These are phyloP conservation scores for Mycena rosella DNA, from an alignment of 768 basidiomycete species.

Conservation along the genomic window DNA sequence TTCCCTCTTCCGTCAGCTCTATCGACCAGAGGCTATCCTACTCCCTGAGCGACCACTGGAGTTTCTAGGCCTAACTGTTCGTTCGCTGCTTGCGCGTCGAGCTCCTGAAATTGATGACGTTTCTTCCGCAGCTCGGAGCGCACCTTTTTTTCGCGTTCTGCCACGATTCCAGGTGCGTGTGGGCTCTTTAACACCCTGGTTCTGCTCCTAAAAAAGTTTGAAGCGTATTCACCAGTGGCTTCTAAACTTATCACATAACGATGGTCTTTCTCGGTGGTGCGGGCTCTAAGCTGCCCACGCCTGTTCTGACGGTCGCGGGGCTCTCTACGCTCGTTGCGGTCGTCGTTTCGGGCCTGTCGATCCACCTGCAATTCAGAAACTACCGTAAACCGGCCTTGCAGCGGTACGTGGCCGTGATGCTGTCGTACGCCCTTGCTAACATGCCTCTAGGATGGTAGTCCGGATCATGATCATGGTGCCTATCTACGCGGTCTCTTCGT, in stretches of 20 bases:
- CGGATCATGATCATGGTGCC: conserved; percentile 99
- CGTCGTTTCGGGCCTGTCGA: conserved; percentile 77
- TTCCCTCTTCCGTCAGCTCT: too few relatives aligned
- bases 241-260: background rate
- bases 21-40: too few relatives aligned
- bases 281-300: conserved; percentile 69
- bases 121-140: conserved; percentile 27
- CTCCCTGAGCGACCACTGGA: too few relatives aligned
- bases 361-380: conserved; percentile 86
- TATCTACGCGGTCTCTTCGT: conserved; percentile 89
- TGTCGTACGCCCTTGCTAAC: conserved; percentile 13
- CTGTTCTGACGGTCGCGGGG: conserved; percentile 73
- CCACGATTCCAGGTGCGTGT: background rate
- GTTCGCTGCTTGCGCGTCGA: background rate
- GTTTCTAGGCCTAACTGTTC: background rate
- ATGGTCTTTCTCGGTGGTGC: conserved; percentile 49
- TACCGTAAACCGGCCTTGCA: conserved; percentile 87
- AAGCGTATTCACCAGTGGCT: background rate
- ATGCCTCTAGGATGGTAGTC: conserved; percentile 80
- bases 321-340: conserved; percentile 78
- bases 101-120: conserved; percentile 19
- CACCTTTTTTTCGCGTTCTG: background rate
- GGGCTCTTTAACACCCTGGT: background rate
- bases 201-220: background rate
- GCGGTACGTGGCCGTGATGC: conserved; percentile 59